These are phyloP conservation scores for Hypomontagnella submonticulosa DNA, from an alignment of 495 filamentous ascomycete species.

Conservation along the genomic window DNA sequence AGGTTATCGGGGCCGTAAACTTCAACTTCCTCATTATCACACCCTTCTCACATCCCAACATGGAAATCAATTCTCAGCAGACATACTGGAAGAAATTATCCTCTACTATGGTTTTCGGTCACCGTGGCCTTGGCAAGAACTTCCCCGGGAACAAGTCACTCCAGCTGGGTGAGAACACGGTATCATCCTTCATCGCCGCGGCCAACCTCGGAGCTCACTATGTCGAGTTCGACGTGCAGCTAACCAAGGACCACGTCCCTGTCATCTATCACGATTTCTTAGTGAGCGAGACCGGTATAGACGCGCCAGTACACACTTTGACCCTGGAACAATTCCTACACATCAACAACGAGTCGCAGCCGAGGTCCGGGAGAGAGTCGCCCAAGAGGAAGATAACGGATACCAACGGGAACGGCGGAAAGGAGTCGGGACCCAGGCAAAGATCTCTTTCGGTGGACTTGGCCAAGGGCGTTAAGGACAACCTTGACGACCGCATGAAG, in stretches of 20 bases:
- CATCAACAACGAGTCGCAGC: slow-evolving; percentile 68
- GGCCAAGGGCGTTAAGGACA: slow-evolving; percentile 51
- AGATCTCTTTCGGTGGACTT: slow-evolving; percentile 61
- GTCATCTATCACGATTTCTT: slow-evolving; percentile 99
- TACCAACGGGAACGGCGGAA: slow-evolving; percentile 47
- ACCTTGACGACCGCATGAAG: slow-evolving; percentile 91
- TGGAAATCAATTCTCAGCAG: slow-evolving; percentile 86
- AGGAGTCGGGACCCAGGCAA: slow-evolving; percentile 52
- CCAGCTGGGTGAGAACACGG: slow-evolving; percentile 95
- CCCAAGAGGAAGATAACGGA: slow-evolving; percentile 45
- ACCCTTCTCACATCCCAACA: slow-evolving; percentile 91
- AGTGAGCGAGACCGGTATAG: slow-evolving; percentile 97
- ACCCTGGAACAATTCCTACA: slow-evolving; percentile 95
- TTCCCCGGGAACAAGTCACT: slow-evolving; percentile 80
- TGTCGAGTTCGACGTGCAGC: slow-evolving; percentile 94
- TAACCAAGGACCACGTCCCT: slow-evolving; percentile 98
- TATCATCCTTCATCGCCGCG: slow-evolving; percentile 94
- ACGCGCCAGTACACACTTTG: slow-evolving; percentile 94
- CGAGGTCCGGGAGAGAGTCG: slow-evolving; percentile 29
- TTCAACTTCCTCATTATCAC: slow-evolving; percentile 98
- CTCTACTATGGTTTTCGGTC: slow-evolving; percentile 89
- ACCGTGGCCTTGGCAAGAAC: slow-evolving; percentile 95
- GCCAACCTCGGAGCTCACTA: slow-evolving; percentile 92
- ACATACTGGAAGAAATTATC: slow-evolving; percentile 89
- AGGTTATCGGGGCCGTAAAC: slow-evolving; percentile 92